Evolutionary conservation across 2,329 filamentous ascomycete genomes (phyloP).

Genomic region (Alternaria sp.): DNA sequence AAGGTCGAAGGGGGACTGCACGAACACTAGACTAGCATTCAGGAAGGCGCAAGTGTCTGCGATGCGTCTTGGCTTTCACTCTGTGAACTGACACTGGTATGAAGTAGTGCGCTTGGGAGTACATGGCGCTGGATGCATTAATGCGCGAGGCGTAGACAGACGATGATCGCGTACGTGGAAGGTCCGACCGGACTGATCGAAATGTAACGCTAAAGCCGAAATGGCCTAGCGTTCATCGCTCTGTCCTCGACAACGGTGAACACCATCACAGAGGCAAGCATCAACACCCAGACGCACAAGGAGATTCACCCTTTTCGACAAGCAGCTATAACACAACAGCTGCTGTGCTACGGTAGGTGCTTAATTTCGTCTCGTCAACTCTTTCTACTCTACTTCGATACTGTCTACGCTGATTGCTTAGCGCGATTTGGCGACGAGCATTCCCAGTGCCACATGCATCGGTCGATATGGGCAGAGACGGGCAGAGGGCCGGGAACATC

Average conservation of each 20-base stretch:
- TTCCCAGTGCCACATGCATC: slow-evolving; percentile 16
- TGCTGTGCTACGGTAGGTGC: background rate
- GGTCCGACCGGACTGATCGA: slow-evolving; percentile 4
- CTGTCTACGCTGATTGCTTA: slow-evolving; percentile 11
- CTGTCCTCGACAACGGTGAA: slow-evolving; percentile 2
- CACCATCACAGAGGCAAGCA: background rate
- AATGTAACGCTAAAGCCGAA: slow-evolving; percentile 3
- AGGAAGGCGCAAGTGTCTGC: background rate
- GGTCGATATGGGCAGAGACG: slow-evolving; percentile 24
- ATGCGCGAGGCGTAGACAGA: slow-evolving; percentile 1
- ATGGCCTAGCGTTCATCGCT: slow-evolving; percentile 2
- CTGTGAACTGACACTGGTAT: slow-evolving; percentile 3
- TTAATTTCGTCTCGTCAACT: background rate
- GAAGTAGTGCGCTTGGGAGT: slow-evolving; percentile 13
- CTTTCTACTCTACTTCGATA: background rate
- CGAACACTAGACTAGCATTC: background rate
- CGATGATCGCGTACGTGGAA: slow-evolving; percentile 14
- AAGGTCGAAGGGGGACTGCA: background rate
- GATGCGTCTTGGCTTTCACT: background rate
- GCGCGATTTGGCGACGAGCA: background rate
- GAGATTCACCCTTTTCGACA: background rate
- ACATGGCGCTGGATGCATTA: slow-evolving; percentile 21
- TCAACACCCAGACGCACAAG: background rate
- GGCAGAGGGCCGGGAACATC: background rate
- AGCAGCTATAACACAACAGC: background rate